phyloP scores from a whole-genome alignment of 2,329 filamentous ascomycete species.

The Talaromyces rugulosus region DNA sequence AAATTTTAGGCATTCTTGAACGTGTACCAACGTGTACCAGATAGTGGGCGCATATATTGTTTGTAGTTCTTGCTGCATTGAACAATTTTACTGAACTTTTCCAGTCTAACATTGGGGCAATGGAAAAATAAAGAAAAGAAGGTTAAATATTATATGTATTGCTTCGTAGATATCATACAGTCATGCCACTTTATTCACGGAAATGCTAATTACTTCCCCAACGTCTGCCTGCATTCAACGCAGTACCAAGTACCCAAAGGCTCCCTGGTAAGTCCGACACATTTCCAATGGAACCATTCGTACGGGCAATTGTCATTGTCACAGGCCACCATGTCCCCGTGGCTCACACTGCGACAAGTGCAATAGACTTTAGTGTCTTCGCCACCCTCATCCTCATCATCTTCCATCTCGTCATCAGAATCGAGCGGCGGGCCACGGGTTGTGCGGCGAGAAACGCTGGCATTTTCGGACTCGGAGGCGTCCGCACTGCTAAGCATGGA shows the following conservation, averaged over 20 bases:
- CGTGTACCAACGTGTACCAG: neutral
- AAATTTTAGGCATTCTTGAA: neutral
- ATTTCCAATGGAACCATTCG: conserved; percentile 66
- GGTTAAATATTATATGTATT: neutral
- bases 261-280: conserved; percentile 58
- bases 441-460: conserved; percentile 21
- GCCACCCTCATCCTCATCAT: conserved; percentile 48
- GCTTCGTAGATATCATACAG: neutral
- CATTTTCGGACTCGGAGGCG: conserved; percentile 44
- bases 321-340: conserved; percentile 65
- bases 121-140: too few species aligned
- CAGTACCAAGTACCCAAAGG: conserved; percentile 58
- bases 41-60: neutral
- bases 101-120: neutral
- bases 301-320: conserved; percentile 61
- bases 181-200: neutral
- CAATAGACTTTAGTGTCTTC: conserved; percentile 62
- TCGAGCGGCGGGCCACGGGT: conserved; percentile 13
- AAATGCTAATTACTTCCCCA: conserved; percentile 28
- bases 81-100: neutral
- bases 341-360: conserved; percentile 61
- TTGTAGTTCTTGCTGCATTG: neutral
- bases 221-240: conserved; percentile 45
- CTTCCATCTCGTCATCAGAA: conserved; percentile 41
- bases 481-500: conserved; percentile 51